phyloP scores from a whole-genome alignment of 1,284 basidiomycete species.

The Tylopilus sp. region DNA sequence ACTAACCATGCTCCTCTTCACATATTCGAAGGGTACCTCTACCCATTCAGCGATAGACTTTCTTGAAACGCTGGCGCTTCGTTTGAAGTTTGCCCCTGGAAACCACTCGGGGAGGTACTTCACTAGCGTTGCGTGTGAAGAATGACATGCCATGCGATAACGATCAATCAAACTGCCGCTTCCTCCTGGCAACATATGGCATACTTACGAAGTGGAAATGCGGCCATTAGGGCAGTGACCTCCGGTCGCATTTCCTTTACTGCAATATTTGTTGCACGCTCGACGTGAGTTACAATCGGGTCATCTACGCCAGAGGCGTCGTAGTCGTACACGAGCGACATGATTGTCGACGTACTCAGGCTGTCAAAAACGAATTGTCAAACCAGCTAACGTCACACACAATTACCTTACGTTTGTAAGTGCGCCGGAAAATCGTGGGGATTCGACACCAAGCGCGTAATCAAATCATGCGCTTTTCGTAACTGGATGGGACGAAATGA shows the following conservation, averaged over 20 bases:
- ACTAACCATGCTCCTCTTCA: conserved; percentile 24
- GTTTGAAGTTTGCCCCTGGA: conserved; percentile 22
- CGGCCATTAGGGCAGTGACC: conserved; percentile 14
- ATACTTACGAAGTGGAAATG: conserved; percentile 22
- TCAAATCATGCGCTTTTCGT: conserved; percentile 20
- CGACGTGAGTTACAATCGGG: conserved; percentile 18
- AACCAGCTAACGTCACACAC: not conserved
- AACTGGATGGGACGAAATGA: conserved; percentile 24
- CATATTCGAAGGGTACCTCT: conserved; percentile 21
- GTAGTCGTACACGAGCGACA: conserved; percentile 27
- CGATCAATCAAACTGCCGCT: not conserved
- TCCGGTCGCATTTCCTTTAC: conserved; percentile 19
- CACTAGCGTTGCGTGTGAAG: conserved; percentile 8
- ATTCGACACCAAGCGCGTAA: conserved; percentile 10
- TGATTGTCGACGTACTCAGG: conserved; percentile 19
- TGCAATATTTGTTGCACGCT: conserved; percentile 6
- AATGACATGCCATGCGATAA: not conserved
- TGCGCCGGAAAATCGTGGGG: conserved; percentile 11
- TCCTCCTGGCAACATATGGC: not conserved
- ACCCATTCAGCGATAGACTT: conserved; percentile 11
- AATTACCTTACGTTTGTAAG: conserved; percentile 18
- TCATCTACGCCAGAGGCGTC: conserved; percentile 14
- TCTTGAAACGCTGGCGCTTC: conserved; percentile 9
- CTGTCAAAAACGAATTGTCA: conserved; percentile 8
- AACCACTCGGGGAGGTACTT: conserved; percentile 23